These are phyloP conservation scores for Allium fistulosum DNA, from an alignment of 106 monocot genomes.

Conservation along the genomic window DNA sequence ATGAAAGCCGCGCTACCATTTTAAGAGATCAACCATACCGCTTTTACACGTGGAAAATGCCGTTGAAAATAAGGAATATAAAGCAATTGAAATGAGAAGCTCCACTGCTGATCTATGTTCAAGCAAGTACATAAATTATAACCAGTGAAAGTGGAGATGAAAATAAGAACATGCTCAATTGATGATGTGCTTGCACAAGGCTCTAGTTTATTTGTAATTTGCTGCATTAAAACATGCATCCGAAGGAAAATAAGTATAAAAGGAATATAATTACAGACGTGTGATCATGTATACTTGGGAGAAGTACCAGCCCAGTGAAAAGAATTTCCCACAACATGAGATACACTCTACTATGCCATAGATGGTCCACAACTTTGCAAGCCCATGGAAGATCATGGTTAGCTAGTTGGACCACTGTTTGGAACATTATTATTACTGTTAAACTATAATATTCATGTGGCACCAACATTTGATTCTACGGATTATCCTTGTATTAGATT, in stretches of 20 bases:
- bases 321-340: constrained; percentile 55
- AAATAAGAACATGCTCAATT: constrained; percentile 62
- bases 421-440: constrained; percentile 46
- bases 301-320: constrained; percentile 49
- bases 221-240: constrained; percentile 26
- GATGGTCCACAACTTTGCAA: constrained; percentile 53
- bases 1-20: too few species aligned
- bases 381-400: constrained; percentile 71
- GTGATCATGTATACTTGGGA: not conserved
- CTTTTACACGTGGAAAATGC: constrained; percentile 53
- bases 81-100: constrained; percentile 73
- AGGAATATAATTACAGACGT: constrained; percentile 1
- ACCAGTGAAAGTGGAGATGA: constrained; percentile 47
- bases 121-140: constrained; percentile 28
- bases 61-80: constrained; percentile 88
- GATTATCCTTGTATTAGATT: too few species aligned
- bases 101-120: constrained; percentile 39
- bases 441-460: constrained; percentile 3
- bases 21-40: constrained; percentile 23
- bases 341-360: constrained; percentile 47
- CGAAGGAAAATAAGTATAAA: not conserved
- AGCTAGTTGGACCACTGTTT: constrained; percentile 45
- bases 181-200: constrained; percentile 28
- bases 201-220: constrained; percentile 21
- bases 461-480: too few species aligned